phyloP scores from a whole-genome alignment of 2,329 filamentous ascomycete species.

The Parastagonospora nodorum region DNA sequence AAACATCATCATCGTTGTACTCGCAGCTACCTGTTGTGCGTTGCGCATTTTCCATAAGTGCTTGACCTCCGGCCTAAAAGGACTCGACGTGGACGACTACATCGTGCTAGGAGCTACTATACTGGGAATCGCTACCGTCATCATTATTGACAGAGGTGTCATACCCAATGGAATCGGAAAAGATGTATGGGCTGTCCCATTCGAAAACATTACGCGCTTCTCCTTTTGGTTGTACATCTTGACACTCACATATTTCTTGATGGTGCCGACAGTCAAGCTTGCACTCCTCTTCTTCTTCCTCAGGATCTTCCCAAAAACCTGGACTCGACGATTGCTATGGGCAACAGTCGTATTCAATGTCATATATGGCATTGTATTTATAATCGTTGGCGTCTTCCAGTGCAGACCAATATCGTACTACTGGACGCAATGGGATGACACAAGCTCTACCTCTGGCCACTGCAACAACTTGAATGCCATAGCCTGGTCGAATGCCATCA shows the following conservation, averaged over 20 bases:
- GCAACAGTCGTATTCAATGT: conserved; percentile 21
- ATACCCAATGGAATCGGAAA: conserved; percentile 48
- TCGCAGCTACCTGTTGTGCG: conserved; percentile 38
- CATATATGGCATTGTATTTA: conserved; percentile 21
- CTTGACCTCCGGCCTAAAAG: conserved; percentile 23
- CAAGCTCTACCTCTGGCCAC: conserved; percentile 1
- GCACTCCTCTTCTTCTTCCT: conserved; percentile 32
- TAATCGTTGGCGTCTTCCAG: conserved; percentile 27
- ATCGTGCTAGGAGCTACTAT: conserved; percentile 4
- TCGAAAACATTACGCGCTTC: conserved; percentile 50
- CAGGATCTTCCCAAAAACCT: conserved; percentile 30
- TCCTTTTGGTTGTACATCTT: conserved; percentile 30
- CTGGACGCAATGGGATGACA: conserved; percentile 35
- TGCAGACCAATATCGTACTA: conserved; percentile 37
- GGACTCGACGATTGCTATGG: conserved; percentile 10
- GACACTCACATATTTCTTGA: conserved; percentile 36
- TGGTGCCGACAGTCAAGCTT: conserved; percentile 27
- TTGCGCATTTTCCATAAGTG: conserved; percentile 42
- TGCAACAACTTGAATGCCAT: conserved; percentile 42
- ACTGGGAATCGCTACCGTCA: conserved; percentile 1
- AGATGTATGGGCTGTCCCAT: conserved; percentile 56
- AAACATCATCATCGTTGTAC: conserved; percentile 34
- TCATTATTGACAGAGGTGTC: conserved; percentile 11
- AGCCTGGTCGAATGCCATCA: conserved; percentile 35
- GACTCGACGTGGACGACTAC: conserved; percentile 44